Base-by-base conservation (phyloP, 352 stramenopile species). In the Pythium folliculosum region DNA sequence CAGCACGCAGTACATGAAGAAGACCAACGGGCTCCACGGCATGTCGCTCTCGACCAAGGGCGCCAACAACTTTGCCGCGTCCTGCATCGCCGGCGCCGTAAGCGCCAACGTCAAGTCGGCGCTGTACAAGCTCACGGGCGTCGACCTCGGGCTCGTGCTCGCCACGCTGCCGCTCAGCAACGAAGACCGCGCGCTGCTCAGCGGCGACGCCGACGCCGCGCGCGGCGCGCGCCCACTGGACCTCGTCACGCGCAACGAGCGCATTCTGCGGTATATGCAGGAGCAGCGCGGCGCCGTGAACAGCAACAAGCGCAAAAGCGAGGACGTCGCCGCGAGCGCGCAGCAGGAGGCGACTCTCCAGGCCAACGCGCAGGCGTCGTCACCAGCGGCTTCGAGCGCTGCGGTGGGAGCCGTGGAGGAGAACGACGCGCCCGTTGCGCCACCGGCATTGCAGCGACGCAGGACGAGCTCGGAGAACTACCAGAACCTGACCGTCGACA, bases 1-100 rank as follows among this genome's bases (percentile, higher is more conserved):
- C 19, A 91, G 81, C 62, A 94, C 86, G 56, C 80, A 92, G 75
- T 91, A 88, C 63, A 94, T 94, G 84, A 88, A 89, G 68, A 89
- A 91, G 65, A 83, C 80, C 23, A 77, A 73, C 61, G 70, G 54
- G 8, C 74, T 90, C 23, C 84, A 86, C 9, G 81, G 84, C 50
- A 77, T 81, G 37, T 81, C 82, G 59, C 69, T 94, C 53, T 87
- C 84, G 12, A 71, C 81, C 13, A 85, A 84, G 32, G 81, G 82
- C 25, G 86, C 86, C 23, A 88, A 80, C 71, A 86, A 86, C 54
- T 94, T 90, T 62, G 86, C 86, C 0, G 86, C 84, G 10, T 88
- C 77, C 19, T 94, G 86, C 61, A 85, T 94, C 38, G 69, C 88
- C n/a, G 77, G 79, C 19, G 82, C 86, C 21, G 82, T 94, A 44